Percentiles rank a stretch among this genome's conserved stretches.
These are phyloP conservation scores for Colletotrichum graminicola DNA, from an alignment of 2,329 filamentous ascomycete genomes.

Conservation along the genomic window DNA sequence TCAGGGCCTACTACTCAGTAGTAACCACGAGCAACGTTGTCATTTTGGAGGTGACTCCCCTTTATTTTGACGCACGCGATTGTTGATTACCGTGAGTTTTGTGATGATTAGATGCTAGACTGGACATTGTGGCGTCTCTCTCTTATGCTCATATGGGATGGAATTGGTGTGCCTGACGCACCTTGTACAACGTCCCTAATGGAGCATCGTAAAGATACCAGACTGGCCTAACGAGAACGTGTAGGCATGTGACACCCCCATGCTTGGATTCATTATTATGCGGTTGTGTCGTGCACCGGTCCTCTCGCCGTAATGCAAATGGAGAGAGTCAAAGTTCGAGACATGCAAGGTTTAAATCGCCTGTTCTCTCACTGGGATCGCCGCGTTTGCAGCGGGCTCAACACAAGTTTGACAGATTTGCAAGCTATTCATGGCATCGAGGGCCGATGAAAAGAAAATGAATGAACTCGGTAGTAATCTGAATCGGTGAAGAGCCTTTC, in stretches of 20 bases:
- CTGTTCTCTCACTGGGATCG: too few species aligned
- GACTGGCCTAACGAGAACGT: not conserved
- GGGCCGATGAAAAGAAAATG: too few species aligned
- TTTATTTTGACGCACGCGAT: not conserved
- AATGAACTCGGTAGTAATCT: too few species aligned
- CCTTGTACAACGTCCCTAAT: slow-evolving; percentile 16
- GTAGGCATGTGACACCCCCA: not conserved
- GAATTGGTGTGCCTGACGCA: slow-evolving; percentile 33
- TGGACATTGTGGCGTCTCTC: not conserved
- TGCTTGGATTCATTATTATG: not conserved
- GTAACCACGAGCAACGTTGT: slow-evolving; percentile 1
- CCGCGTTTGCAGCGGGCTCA: too few species aligned
- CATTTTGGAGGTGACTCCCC: not conserved
- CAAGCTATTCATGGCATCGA: not conserved
- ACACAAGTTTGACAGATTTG: too few species aligned
- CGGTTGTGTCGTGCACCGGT: slow-evolving; percentile 4
- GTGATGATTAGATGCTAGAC: not conserved
- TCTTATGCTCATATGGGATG: not conserved
- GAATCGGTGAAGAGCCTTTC: not conserved
- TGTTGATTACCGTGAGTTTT: not conserved
- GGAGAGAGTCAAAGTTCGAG: not conserved
- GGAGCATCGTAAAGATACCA: not conserved
- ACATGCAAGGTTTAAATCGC: not conserved
- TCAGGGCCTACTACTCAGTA: not conserved
- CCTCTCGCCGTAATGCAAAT: not conserved